phyloP scores from a whole-genome alignment of 768 basidiomycete species.

The Lactarius tabidus region DNA sequence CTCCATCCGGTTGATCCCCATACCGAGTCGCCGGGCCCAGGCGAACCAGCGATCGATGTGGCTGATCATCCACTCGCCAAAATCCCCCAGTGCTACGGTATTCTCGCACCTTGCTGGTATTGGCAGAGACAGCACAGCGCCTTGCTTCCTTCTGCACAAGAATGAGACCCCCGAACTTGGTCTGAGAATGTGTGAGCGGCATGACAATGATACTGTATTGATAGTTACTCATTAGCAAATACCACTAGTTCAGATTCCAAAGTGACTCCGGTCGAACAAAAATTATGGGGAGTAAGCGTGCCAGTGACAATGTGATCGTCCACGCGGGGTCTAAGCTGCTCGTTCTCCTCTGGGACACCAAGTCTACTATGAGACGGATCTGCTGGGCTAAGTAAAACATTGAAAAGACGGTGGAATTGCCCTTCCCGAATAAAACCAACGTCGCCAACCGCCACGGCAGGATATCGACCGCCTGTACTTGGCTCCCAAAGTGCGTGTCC shows the following conservation, averaged over 20 bases:
- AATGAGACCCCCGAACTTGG: not conserved
- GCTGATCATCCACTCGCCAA: not conserved
- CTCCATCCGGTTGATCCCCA: not conserved
- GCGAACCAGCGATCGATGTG: not conserved
- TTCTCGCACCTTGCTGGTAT: not conserved
- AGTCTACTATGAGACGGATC: not conserved
- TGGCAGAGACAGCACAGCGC: not conserved
- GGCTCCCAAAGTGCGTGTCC: not conserved
- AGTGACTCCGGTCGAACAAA: not conserved
- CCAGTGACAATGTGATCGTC: not conserved
- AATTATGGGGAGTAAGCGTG: not conserved
- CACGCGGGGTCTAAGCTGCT: not conserved
- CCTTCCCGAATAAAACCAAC: not conserved
- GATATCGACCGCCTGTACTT: not conserved
- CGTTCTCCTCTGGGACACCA: not conserved
- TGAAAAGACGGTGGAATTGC: not conserved
- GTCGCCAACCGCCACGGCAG: not conserved
- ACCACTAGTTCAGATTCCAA: not conserved
- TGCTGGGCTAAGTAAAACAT: not conserved
- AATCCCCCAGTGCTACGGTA: not conserved
- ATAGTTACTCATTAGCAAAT: not conserved
- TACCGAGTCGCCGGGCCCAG: not conserved
- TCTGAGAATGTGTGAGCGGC: not conserved
- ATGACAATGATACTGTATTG: not conserved
- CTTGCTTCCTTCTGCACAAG: not conserved